Evolutionary conservation across 768 basidiomycete species (phyloP).

Genomic region (Lenzites betulinus): DNA sequence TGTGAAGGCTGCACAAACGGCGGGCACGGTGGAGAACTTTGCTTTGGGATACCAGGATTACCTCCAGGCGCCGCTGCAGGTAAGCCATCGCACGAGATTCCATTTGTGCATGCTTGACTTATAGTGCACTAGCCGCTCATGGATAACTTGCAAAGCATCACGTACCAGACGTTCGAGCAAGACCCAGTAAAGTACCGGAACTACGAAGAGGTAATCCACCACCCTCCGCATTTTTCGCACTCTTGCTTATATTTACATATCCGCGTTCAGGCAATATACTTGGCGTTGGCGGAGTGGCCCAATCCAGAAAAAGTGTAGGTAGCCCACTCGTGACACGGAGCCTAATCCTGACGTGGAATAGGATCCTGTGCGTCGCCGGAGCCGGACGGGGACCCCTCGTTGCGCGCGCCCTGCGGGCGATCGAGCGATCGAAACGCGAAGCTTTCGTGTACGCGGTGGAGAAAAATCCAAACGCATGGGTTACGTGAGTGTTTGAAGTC

Average conservation of each 20-base stretch:
- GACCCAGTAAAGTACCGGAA: constrained; percentile 96
- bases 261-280: constrained; percentile 65
- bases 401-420: constrained; percentile 76
- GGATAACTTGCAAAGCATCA: constrained; percentile 95
- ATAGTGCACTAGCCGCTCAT: constrained; percentile 73
- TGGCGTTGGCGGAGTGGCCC: constrained; percentile 75
- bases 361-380: constrained; percentile 88
- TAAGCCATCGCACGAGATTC: constrained; percentile 33
- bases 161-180: constrained; percentile 97
- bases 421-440: constrained; percentile 62
- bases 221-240: not conserved
- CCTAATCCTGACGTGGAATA: constrained; percentile 33
- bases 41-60: constrained; percentile 94
- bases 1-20: constrained; percentile 61
- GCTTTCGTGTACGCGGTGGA: constrained; percentile 86
- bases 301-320: constrained; percentile 60
- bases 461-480: constrained; percentile 95
- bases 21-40: constrained; percentile 85
- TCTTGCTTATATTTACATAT: not conserved
- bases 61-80: constrained; percentile 93
- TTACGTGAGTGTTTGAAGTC: constrained; percentile 67
- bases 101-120: not conserved
- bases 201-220: constrained; percentile 79
- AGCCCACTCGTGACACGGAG: not conserved
- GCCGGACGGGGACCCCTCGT: constrained; percentile 95